phyloP scores from a whole-genome alignment of 1,139 yeast species.

The Arxiozyma telluris region DNA sequence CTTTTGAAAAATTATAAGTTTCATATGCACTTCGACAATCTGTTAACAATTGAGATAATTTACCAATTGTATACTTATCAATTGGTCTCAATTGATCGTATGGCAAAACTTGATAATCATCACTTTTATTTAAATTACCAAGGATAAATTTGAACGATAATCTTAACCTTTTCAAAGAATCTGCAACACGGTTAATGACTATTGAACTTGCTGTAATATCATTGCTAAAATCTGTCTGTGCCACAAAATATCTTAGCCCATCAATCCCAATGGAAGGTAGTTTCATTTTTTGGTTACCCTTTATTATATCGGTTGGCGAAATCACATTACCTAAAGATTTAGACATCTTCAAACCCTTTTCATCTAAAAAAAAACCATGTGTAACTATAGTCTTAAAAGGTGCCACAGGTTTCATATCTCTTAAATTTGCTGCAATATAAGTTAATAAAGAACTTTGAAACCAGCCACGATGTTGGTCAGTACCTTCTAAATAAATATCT shows the following conservation, averaged over 20 bases:
- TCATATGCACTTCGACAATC: constrained; percentile 41
- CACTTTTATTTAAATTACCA: constrained; percentile 52
- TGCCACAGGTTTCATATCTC: constrained; percentile 32
- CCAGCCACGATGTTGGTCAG: constrained; percentile 99
- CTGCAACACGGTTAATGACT: constrained; percentile 66
- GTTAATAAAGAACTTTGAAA: constrained; percentile 89
- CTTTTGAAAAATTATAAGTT: constrained; percentile 57
- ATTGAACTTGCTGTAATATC: constrained; percentile 73
- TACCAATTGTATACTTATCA: constrained; percentile 58
- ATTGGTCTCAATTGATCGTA: constrained; percentile 39
- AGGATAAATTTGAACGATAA: constrained; percentile 71
- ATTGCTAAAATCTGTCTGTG: constrained; percentile 74
- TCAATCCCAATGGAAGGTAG: constrained; percentile 79
- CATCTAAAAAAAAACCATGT: constrained; percentile 89
- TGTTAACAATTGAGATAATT: constrained; percentile 42
- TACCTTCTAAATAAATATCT: constrained; percentile 83
- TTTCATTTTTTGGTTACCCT: constrained; percentile 49
- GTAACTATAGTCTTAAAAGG: constrained; percentile 77
- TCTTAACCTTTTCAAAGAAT: constrained; percentile 71
- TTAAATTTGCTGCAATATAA: constrained; percentile 41
- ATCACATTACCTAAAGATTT: constrained; percentile 83
- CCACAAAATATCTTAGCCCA: constrained; percentile 86
- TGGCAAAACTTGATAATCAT: constrained; percentile 25
- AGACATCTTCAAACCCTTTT: constrained; percentile 83
- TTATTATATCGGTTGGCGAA: constrained; percentile 55